Conservation (phyloP, 1,139 yeast genomes). For the Taiozyma sp. region DNA sequence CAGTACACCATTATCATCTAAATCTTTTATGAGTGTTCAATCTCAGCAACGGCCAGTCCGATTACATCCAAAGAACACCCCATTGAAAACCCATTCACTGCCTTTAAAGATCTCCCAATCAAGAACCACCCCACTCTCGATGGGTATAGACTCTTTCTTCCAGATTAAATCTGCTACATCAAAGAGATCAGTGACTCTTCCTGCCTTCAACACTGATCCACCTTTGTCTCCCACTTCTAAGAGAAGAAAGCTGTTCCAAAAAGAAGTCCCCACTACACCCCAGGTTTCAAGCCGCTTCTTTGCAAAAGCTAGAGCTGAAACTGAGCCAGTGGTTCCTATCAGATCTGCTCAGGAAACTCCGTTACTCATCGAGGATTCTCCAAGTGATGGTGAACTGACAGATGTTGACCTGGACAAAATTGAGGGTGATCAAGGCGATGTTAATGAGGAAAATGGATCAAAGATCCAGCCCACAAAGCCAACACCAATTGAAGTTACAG, state of each 20-base stretch:
- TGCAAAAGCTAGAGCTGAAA: not conserved
- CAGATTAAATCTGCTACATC: not conserved
- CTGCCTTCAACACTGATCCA: not conserved
- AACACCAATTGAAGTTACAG: not conserved
- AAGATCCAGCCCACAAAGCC: not conserved
- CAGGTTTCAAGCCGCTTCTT: not conserved
- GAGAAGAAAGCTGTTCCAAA: conserved; percentile 13
- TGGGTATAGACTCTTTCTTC: not conserved
- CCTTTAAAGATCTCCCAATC: not conserved
- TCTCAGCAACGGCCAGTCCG: too few relatives aligned
- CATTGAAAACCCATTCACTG: not conserved
- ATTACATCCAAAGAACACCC: not conserved
- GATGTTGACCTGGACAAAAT: conserved; percentile 28
- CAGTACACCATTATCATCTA: not conserved
- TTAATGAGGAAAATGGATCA: not conserved
- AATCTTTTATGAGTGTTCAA: not conserved
- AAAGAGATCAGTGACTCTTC: not conserved
- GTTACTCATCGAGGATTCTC: not conserved
- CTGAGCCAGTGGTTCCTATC: not conserved
- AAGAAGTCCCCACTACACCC: not conserved
- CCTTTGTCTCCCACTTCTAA: conserved; percentile 22
- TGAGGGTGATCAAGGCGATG: not conserved
- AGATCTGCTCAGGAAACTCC: not conserved
- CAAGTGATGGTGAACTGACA: conserved; percentile 24
- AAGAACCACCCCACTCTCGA: not conserved